phyloP scores from a whole-genome alignment of 257 asterid species.

The Gynochthodes officinalis region DNA sequence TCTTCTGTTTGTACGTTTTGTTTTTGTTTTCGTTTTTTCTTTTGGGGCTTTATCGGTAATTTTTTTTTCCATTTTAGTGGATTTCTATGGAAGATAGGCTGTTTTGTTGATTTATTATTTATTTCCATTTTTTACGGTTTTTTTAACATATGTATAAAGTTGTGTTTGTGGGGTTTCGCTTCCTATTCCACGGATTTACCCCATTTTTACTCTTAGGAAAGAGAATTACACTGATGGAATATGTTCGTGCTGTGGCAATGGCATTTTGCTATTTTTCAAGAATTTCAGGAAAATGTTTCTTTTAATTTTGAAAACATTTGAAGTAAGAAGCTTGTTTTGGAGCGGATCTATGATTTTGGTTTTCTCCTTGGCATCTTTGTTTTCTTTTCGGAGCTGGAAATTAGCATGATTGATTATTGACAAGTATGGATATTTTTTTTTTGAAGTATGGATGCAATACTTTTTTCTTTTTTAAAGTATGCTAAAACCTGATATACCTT shows the following conservation, averaged over 20 bases:
- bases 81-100: background rate
- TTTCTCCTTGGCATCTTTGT: no score
- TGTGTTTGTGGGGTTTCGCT: background rate
- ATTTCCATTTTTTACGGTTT: background rate
- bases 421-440: background rate
- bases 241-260: background rate
- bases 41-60: background rate
- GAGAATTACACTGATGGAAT: background rate
- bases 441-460: background rate
- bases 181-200: background rate
- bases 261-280: background rate
- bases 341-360: constrained; percentile 13
- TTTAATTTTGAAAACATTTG: no score
- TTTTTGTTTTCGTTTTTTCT: background rate
- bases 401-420: background rate
- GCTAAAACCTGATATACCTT: background rate
- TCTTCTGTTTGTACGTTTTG: background rate
- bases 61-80: background rate
- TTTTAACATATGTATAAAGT: background rate
- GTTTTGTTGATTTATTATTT: background rate
- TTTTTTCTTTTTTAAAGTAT: background rate
- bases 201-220: background rate
- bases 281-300: background rate
- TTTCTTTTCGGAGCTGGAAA: background rate
- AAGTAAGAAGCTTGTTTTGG: no score